Base-by-base conservation (phyloP, 1,284 basidiomycete genomes). In the Pascua sp. region DNA sequence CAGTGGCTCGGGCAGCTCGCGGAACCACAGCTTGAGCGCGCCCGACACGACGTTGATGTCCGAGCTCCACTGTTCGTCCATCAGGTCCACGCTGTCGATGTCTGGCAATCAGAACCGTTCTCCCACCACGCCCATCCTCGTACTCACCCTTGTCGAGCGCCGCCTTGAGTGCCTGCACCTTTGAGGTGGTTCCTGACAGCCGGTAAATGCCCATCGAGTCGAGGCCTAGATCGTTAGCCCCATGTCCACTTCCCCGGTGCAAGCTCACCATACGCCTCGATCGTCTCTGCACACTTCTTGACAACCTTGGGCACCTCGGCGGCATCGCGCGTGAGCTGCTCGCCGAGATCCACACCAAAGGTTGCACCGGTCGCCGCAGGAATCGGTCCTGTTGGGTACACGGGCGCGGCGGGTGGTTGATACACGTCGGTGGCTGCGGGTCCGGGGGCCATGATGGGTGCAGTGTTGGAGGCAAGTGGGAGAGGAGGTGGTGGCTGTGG, bases 31-130 rank as follows among this genome's bases (percentile, higher is more conserved):
- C 78, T 99, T 99, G 60, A 98, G 80, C 46, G 88, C 91, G 55
- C 91, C 90, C 13, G 95, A 85, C 47, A 98, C 89, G 63, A 91
- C 94, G 79, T 96, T 98, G 79, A 98, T 94, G 74, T 99, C 95
- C 36, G 86, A 84, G 38, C 87, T 84, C 89, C 91, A 93, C 73
- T 96, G 92, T 11, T 88, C 84, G n/a, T 86, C 81, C 75, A 92
- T 85, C 53, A 96, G 80, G 76, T 96, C 86, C 43, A 92, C 88
- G 1, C 84, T 81, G 17, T 93, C 88, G 42, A 96, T 78, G 74
- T 96, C 93, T 94, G 56, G 47, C 37, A 18, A 5, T 4, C 41
- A 8, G 39, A 32, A 32, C 24, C 7, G 24, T 32, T 7, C 24
- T 32, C 24, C 1, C 15, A 8, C n/a, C 17, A 38, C 11, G 12